phyloP scores from a whole-genome alignment of 495 filamentous ascomycete species.

The Pyrenopolyporus hunteri region DNA sequence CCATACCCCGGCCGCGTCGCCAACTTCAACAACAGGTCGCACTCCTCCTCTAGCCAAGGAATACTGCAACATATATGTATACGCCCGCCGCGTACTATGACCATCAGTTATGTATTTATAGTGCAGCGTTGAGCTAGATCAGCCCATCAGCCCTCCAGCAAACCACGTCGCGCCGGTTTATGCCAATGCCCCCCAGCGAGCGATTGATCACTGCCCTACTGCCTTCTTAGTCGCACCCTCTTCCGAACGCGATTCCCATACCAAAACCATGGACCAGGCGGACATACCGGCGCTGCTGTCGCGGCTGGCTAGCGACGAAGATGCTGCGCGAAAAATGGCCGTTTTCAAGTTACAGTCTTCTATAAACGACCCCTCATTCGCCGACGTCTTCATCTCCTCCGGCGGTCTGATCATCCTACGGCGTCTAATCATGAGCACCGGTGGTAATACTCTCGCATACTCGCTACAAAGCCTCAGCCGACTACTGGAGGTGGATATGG shows the following conservation, averaged over 20 bases:
- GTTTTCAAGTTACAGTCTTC: conserved; percentile 95
- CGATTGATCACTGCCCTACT: conserved; percentile 13
- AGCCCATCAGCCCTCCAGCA: conserved; percentile 23
- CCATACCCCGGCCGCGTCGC: conserved; percentile 1
- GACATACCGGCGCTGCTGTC: conserved; percentile 62
- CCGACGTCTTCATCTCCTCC: conserved; percentile 90
- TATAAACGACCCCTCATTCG: conserved; percentile 95
- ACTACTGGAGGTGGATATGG: conserved; percentile 93
- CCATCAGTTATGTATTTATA: conserved; percentile 33
- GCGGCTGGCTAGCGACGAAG: conserved; percentile 65
- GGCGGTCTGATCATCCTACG: conserved; percentile 83
- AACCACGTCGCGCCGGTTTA: conserved; percentile 25
- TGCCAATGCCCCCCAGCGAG: conserved; percentile 5
- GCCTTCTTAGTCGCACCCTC: conserved; percentile 19
- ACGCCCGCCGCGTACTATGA: conserved; percentile 7
- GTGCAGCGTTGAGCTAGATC: conserved; percentile 15
- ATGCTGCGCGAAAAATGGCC: conserved; percentile 97
- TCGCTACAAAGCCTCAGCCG: conserved; percentile 85
- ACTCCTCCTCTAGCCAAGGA: neutral
- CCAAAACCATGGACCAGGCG: conserved; percentile 54
- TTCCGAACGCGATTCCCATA: conserved; percentile 8
- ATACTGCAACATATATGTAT: neutral
- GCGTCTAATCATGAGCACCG: conserved; percentile 79
- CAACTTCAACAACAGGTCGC: neutral
- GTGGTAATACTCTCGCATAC: conserved; percentile 94